A percentile compares a stretch with the other conserved stretches of the same genome.
Evolutionary conservation across 352 stramenopile species (phyloP).

Genomic region (Pythium folliculosum): DNA sequence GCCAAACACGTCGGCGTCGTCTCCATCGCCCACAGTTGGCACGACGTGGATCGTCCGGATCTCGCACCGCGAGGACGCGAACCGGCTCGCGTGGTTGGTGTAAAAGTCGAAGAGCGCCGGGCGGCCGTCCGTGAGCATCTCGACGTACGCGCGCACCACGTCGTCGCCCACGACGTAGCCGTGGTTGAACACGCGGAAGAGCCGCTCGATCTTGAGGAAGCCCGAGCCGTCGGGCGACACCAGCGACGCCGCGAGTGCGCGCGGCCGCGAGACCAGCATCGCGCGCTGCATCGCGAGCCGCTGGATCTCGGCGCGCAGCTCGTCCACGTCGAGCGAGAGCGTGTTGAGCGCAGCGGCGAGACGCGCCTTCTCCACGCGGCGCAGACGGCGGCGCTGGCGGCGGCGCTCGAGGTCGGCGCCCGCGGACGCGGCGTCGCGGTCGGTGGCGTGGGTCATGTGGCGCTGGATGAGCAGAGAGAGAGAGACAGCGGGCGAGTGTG

Average conservation of each 20-base stretch:
- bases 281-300: neutral
- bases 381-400: neutral
- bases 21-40: neutral
- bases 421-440: no score
- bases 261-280: neutral
- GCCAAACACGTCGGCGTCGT: neutral
- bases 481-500: no score
- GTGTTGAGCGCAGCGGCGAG: neutral
- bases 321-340: slow-evolving; percentile 2
- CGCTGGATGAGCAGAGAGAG: no score
- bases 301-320: slow-evolving; percentile 1
- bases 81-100: neutral
- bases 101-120: neutral
- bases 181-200: slow-evolving; percentile 14
- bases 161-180: neutral
- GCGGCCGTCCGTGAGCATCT: neutral
- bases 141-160: neutral
- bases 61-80: neutral
- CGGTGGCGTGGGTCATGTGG: no score
- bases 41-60: neutral
- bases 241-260: neutral
- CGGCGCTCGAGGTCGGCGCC: no score
- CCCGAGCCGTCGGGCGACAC: neutral
- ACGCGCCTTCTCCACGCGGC: no score
- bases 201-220: neutral